Evolutionary conservation across 2,329 filamentous ascomycete species (phyloP), one percentile per base, ranked within the genome.

Genomic region (Parascedosporium putredinis): DNA sequence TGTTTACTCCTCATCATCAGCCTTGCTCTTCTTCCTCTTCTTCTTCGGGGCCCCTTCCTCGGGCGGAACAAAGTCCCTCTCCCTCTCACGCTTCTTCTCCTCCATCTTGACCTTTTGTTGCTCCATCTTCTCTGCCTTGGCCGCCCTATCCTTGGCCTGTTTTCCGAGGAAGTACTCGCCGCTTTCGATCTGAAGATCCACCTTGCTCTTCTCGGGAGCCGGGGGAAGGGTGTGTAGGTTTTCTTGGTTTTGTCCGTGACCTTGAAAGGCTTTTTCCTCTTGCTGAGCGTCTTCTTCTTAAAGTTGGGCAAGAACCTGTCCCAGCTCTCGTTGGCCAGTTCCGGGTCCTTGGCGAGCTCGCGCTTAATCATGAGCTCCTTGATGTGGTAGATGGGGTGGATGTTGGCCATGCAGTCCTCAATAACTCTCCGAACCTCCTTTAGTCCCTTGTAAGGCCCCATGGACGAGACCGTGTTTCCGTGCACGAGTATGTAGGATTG

Each of bases 211-310:
- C 76, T 98, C 91, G 56, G 90, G 89, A 40, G 89, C 80, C 5
- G 93, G 93, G 93, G 93, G 82, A 98, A 98, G 8, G 93, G 91
- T 56, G 94, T 98, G 74, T 96, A 98, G 10, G 75, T 69, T 78
- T 95, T 97, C 78, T 91, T 95, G 63, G 74, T 69, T 78, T 98
- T 98, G 74, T 98, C 90, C 49, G 80, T 88, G 63, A 98, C 83
- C 61, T 87, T 88, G 74, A 80, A 79, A 0, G 93, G 94, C 58
- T 83, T 81, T 57, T 81, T 79, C 57, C 93, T 78, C 72, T 89
- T 90, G 71, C 81, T 89, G 56, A 97, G 76, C 50, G 84, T 91
- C 62, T 88, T 83, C 74, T 87, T 95, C 79, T 95, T 95, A 75
- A 97, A 97, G 65, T 98, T 89, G 47, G 93, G 93, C 47, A 98